A percentile compares a stretch with the other conserved stretches of the same genome.
Evolutionary conservation across 805 yeast genomes (phyloP).

Genomic region (Candida endomychidarum): DNA sequence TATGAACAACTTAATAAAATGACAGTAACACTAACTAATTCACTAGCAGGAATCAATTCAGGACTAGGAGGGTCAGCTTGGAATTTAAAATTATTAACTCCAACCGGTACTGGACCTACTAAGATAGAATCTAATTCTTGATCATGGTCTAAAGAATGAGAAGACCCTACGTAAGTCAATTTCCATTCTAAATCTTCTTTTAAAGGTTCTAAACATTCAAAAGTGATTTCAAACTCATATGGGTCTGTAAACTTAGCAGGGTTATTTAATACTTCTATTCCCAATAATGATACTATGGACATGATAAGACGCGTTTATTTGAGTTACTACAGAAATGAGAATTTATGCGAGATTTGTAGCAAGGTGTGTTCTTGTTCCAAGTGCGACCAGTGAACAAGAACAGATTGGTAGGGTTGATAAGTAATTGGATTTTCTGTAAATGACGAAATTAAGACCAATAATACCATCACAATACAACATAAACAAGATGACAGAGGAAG

Average conservation of each 20-base stretch:
- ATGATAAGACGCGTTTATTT: slow-evolving; percentile 37
- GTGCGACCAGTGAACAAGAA: too few relatives aligned
- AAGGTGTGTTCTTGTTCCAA: too few relatives aligned
- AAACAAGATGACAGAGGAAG: slow-evolving; percentile 7
- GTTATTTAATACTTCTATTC: slow-evolving; percentile 88
- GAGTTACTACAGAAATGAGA: background rate
- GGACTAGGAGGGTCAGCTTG: slow-evolving; percentile 97
- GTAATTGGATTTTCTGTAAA: too few relatives aligned
- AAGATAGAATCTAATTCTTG: slow-evolving; percentile 93
- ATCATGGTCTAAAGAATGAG: slow-evolving; percentile 91
- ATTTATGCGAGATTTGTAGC: background rate
- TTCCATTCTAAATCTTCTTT: slow-evolving; percentile 97
- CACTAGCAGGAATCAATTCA: slow-evolving; percentile 93
- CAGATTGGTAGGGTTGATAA: background rate
- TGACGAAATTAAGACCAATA: too few relatives aligned
- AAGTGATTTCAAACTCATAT: slow-evolving; percentile 94
- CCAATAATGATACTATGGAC: slow-evolving; percentile 92
- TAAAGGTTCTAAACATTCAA: slow-evolving; percentile 92
- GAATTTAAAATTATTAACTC: slow-evolving; percentile 88
- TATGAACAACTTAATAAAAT: slow-evolving; percentile 90
- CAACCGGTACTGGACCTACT: slow-evolving; percentile 99
- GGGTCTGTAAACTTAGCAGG: slow-evolving; percentile 94
- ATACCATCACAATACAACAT: too few relatives aligned
- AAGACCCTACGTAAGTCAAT: slow-evolving; percentile 93
- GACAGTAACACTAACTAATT: slow-evolving; percentile 92